phyloP scores from a whole-genome alignment of 768 basidiomycete species.

The Russula sp. region DNA sequence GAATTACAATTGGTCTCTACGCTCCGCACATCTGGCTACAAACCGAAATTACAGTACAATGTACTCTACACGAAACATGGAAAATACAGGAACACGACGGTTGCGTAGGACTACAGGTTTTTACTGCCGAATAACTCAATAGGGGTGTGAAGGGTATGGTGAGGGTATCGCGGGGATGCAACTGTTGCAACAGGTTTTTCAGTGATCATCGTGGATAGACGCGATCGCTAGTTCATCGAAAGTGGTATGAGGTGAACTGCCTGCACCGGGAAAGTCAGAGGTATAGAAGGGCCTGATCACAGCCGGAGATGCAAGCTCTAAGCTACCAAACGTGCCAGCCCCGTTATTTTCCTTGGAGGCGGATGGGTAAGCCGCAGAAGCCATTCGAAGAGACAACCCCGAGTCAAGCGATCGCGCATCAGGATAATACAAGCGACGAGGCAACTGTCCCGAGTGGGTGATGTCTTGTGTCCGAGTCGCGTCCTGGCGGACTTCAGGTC shows the following conservation, averaged over 20 bases:
- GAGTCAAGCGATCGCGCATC: conserved; percentile 2
- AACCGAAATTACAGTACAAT: conserved; percentile 26
- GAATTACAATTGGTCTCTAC: not conserved
- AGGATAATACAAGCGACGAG: conserved; percentile 29
- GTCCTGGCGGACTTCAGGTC: conserved; percentile 6
- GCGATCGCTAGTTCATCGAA: not conserved
- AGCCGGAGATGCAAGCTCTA: conserved; percentile 29
- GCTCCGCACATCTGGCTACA: conserved; percentile 12
- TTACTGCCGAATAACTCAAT: conserved; percentile 5
- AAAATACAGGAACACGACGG: conserved; percentile 4
- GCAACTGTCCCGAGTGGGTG: conserved; percentile 17
- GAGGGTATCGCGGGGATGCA: conserved; percentile 22
- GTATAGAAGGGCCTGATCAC: conserved; percentile 26
- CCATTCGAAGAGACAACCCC: conserved; percentile 9
- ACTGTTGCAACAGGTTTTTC: not conserved
- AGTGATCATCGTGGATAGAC: conserved; percentile 18
- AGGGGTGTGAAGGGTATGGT: conserved; percentile 4
- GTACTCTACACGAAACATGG: conserved; percentile 18
- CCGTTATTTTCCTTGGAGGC: conserved; percentile 21
- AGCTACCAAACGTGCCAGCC: conserved; percentile 13
- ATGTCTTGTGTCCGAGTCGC: conserved; percentile 7
- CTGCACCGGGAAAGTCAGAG: conserved; percentile 11
- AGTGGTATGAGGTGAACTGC: conserved; percentile 9
- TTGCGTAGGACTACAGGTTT: conserved; percentile 5
- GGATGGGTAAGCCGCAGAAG: conserved; percentile 9